Conservation (phyloP, 179 eudicot species). For the Silene vulgaris region DNA sequence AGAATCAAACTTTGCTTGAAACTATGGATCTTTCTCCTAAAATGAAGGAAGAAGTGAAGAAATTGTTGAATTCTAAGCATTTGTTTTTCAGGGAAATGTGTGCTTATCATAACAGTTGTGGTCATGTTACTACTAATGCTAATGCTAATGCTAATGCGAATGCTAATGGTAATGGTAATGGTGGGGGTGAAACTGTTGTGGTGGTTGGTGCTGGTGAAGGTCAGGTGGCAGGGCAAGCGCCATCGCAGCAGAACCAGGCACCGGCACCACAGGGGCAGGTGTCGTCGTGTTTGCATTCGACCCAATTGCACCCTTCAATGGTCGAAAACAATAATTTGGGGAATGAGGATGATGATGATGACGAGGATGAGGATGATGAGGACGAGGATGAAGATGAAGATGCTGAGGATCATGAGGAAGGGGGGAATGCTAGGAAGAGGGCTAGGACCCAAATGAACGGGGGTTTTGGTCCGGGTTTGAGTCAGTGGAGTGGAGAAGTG, state of each 20-base stretch:
- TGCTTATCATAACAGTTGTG: slow-evolving; percentile 76
- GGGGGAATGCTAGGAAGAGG: slow-evolving; percentile 28
- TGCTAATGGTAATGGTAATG: background rate
- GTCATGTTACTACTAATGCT: slow-evolving; percentile 31
- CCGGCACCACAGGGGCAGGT: slow-evolving; percentile 29
- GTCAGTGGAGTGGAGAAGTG: slow-evolving; percentile 39
- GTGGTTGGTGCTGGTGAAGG: background rate
- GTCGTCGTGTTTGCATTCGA: slow-evolving; percentile 37
- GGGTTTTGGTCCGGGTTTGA: slow-evolving; percentile 10
- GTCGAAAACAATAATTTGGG: background rate
- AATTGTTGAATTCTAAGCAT: slow-evolving; percentile 77
- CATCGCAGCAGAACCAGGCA: slow-evolving; percentile 12
- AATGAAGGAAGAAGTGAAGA: slow-evolving; percentile 64
- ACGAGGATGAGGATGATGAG: background rate
- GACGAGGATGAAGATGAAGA: slow-evolving; percentile 23
- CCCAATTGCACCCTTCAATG: slow-evolving; percentile 18
- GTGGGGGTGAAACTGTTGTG: slow-evolving; percentile 13
- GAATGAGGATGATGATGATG: slow-evolving; percentile 11
- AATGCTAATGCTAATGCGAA: slow-evolving; percentile 16
- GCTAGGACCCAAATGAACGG: background rate
- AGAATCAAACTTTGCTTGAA: slow-evolving; percentile 64
- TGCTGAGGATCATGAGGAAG: slow-evolving; percentile 24
- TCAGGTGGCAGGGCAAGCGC: background rate
- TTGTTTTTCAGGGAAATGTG: slow-evolving; percentile 85
- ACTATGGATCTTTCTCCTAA: slow-evolving; percentile 59